Conservation (phyloP, 2,329 filamentous ascomycete species). For the Biscogniauxia mediterranea region DNA sequence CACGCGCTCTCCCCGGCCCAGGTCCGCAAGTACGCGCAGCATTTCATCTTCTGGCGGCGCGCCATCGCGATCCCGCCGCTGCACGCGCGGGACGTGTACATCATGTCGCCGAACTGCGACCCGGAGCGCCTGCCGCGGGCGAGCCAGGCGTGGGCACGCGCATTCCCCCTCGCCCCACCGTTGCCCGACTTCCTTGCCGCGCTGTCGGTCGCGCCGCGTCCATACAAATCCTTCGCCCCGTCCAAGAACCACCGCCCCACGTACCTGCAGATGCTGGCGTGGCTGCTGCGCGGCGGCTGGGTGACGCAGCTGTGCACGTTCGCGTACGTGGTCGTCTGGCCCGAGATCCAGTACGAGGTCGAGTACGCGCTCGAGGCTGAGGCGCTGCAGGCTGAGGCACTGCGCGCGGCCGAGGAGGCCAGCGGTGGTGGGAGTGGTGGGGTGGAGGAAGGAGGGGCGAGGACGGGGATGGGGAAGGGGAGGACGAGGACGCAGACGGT, state of each 20-base stretch:
- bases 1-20: constrained; percentile 74
- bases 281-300: constrained; percentile 90
- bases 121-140: constrained; percentile 68
- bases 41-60: constrained; percentile 94
- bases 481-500: not conserved
- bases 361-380: constrained; percentile 68
- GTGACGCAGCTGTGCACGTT: constrained; percentile 92
- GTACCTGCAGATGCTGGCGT: constrained; percentile 89
- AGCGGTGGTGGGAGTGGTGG: not conserved
- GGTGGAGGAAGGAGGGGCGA: not conserved
- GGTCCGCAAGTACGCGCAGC: constrained; percentile 83
- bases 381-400: constrained; percentile 43
- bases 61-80: constrained; percentile 89
- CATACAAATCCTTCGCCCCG: constrained; percentile 81
- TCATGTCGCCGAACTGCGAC: constrained; percentile 87
- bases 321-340: constrained; percentile 80
- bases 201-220: constrained; percentile 75
- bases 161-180: constrained; percentile 80
- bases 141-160: constrained; percentile 67
- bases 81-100: constrained; percentile 85
- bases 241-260: constrained; percentile 82
- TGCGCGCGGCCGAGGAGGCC: constrained; percentile 11
- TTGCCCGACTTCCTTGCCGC: constrained; percentile 85
- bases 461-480: not conserved
- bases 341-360: constrained; percentile 79